Evolutionary conservation across 768 basidiomycete genomes (phyloP).

Genomic region (Rhodocollybia butyracea): DNA sequence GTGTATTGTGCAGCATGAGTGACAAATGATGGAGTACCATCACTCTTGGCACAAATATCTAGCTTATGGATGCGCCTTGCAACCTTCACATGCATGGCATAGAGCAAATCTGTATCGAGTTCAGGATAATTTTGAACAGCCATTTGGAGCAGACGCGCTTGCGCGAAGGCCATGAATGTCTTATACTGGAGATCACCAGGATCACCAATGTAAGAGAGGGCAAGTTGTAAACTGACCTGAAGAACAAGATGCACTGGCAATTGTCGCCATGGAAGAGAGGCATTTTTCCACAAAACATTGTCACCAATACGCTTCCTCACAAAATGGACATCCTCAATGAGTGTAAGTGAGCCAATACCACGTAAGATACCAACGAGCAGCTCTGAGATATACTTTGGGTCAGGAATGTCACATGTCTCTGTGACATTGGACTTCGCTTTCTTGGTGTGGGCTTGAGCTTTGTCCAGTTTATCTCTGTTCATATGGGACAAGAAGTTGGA

Average conservation of each 20-base stretch:
- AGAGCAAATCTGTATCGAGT: slow-evolving; percentile 32
- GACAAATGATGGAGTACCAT: slow-evolving; percentile 17
- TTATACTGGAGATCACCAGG: slow-evolving; percentile 34
- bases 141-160: slow-evolving; percentile 23
- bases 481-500: slow-evolving; percentile 36
- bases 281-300: slow-evolving; percentile 37
- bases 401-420: slow-evolving; percentile 36
- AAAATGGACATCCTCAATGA: slow-evolving; percentile 22
- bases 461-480: slow-evolving; percentile 28
- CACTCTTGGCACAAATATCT: slow-evolving; percentile 6
- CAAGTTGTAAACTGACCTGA: slow-evolving; percentile 42
- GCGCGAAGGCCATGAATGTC: slow-evolving; percentile 41
- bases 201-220: slow-evolving; percentile 18
- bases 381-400: slow-evolving; percentile 49
- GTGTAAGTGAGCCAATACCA: slow-evolving; percentile 33
- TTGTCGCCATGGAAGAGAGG: slow-evolving; percentile 44
- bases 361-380: slow-evolving; percentile 46
- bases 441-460: slow-evolving; percentile 27
- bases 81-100: slow-evolving; percentile 33
- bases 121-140: slow-evolving; percentile 13
- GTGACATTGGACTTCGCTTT: slow-evolving; percentile 33
- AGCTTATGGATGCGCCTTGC: slow-evolving; percentile 36
- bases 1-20: slow-evolving; percentile 16
- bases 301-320: slow-evolving; percentile 44
- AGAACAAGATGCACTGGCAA: slow-evolving; percentile 48